Percentiles rank a stretch among this genome's conserved stretches.
Evolutionary conservation across 2,329 filamentous ascomycete genomes (phyloP).

Genomic region (Pyricularia sp.): DNA sequence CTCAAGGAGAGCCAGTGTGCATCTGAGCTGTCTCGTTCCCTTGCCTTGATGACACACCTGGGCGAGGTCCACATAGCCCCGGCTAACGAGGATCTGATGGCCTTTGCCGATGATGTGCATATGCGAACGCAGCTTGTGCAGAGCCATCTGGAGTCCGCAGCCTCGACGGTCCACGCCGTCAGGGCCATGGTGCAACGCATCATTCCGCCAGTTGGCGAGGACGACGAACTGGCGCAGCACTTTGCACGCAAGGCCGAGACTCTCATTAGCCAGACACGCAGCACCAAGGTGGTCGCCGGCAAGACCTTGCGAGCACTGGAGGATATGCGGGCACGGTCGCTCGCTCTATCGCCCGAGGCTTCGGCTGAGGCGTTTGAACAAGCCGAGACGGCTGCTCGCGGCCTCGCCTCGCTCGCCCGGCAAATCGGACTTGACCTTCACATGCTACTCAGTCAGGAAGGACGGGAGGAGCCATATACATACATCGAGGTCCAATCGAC

Average conservation of each 20-base stretch:
- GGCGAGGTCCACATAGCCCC: constrained; percentile 62
- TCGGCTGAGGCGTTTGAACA: constrained; percentile 61
- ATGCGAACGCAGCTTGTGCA: constrained; percentile 71
- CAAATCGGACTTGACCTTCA: constrained; percentile 59
- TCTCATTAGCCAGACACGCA: constrained; percentile 66
- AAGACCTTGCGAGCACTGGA: constrained; percentile 71
- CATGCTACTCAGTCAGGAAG: constrained; percentile 60
- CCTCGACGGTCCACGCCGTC: constrained; percentile 54
- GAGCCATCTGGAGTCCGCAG: constrained; percentile 71
- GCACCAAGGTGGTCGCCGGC: constrained; percentile 71
- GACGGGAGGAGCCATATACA: constrained; percentile 56
- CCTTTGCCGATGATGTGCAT: constrained; percentile 69
- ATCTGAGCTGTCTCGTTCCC: constrained; percentile 71
- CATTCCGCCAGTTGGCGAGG: constrained; percentile 45
- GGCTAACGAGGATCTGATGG: constrained; percentile 46
- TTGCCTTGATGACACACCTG: constrained; percentile 80
- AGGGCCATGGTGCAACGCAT: constrained; percentile 59
- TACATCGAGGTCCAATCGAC: constrained; percentile 56
- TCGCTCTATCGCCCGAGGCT: constrained; percentile 59
- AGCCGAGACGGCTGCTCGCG: constrained; percentile 54
- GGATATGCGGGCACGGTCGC: constrained; percentile 65
- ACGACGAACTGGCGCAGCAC: constrained; percentile 58
- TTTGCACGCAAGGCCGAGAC: constrained; percentile 63
- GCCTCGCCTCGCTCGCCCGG: constrained; percentile 57
- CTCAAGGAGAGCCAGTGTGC: constrained; percentile 77